Evolutionary conservation across 768 basidiomycete genomes (phyloP).

Genomic region (Leucocoprinus leucothites): DNA sequence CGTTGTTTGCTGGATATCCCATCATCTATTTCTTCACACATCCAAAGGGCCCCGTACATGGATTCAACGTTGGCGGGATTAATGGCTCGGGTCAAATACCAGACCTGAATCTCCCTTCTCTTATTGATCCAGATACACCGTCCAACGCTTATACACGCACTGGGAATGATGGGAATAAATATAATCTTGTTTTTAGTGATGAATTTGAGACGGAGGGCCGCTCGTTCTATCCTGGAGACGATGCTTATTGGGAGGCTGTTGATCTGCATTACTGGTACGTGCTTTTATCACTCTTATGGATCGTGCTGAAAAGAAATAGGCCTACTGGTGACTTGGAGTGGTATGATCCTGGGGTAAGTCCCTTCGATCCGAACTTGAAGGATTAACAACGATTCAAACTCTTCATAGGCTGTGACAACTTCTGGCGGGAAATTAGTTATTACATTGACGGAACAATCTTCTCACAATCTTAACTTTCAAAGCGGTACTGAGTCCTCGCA

Average conservation of each 20-base stretch:
- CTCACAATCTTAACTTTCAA: constrained; percentile 78
- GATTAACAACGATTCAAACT: neutral
- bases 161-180: constrained; percentile 72
- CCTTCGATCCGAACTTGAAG: neutral
- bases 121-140: constrained; percentile 80
- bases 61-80: constrained; percentile 82
- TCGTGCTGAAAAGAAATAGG: constrained; percentile 24
- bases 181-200: constrained; percentile 85
- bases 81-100: constrained; percentile 88
- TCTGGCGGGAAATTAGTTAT: constrained; percentile 71
- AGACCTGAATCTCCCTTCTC: constrained; percentile 52
- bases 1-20: constrained; percentile 87
- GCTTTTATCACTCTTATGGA: neutral
- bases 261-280: constrained; percentile 78
- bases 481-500: constrained; percentile 49
- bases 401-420: constrained; percentile 59
- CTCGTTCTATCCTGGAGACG: constrained; percentile 66
- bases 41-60: constrained; percentile 26
- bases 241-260: constrained; percentile 82
- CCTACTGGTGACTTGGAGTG: constrained; percentile 77
- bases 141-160: constrained; percentile 44
- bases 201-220: constrained; percentile 52
- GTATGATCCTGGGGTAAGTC: constrained; percentile 65
- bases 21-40: constrained; percentile 57
- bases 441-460: constrained; percentile 63